These are phyloP conservation scores for Endocalyx cinctus DNA, from an alignment of 2,329 filamentous ascomycete genomes.

Conservation along the genomic window DNA sequence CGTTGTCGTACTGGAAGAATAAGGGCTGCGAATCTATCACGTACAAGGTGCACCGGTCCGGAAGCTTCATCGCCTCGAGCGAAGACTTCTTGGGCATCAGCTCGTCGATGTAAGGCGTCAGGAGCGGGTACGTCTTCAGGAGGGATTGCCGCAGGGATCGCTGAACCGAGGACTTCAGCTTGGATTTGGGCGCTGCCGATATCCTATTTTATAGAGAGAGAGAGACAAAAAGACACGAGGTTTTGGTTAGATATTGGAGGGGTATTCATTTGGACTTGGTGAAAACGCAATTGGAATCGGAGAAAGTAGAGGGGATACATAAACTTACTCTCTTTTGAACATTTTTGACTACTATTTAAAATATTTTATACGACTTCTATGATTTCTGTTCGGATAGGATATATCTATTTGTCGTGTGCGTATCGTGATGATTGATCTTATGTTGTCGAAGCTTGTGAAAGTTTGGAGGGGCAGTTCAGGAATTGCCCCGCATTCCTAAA, in stretches of 20 bases:
- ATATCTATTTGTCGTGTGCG: neutral
- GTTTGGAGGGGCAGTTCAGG: constrained; percentile 27
- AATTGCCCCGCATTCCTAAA: constrained; percentile 19
- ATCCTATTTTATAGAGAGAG: constrained; percentile 48
- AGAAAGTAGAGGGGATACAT: too few species aligned
- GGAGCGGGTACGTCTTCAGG: constrained; percentile 77
- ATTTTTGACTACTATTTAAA: constrained; percentile 47
- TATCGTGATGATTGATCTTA: constrained; percentile 4
- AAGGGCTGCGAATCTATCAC: constrained; percentile 72
- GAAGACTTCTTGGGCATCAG: constrained; percentile 93
- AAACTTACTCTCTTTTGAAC: constrained; percentile 87
- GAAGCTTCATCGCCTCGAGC: constrained; percentile 85
- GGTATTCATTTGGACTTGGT: too few species aligned
- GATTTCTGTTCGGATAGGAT: too few species aligned
- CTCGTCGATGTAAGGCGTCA: constrained; percentile 85
- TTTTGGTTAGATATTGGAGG: too few species aligned
- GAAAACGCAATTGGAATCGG: too few species aligned
- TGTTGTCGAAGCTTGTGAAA: constrained; percentile 23
- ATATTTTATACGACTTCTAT: too few species aligned
- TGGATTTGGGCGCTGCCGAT: constrained; percentile 75
- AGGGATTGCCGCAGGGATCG: constrained; percentile 79
- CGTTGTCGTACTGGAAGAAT: constrained; percentile 80
- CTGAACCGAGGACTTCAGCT: constrained; percentile 96
- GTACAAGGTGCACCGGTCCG: constrained; percentile 87
- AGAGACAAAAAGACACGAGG: too few species aligned